phyloP scores from a whole-genome alignment of 139 green algal genomes.

The Desmodesmus armatus region DNA sequence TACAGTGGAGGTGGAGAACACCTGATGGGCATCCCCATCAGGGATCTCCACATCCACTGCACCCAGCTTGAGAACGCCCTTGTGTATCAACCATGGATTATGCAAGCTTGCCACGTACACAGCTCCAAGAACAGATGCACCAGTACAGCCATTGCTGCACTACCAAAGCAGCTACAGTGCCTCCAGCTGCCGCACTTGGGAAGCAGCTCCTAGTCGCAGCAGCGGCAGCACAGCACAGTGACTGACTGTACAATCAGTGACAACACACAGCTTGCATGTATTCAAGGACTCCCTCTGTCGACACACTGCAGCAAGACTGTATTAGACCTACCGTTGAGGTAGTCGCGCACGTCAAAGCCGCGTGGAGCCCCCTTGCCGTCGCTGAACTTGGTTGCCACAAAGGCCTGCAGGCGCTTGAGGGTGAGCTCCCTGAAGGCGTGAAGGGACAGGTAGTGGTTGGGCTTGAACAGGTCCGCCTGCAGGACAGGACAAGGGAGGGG shows the following conservation, averaged over 20 bases:
- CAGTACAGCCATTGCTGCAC: neutral
- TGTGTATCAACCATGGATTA: too few relatives aligned
- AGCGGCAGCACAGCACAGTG: neutral
- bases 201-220: neutral
- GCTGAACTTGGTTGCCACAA: constrained; percentile 69
- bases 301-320: neutral
- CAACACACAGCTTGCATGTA: neutral
- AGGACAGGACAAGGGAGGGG: too few relatives aligned
- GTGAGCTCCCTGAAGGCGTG: constrained; percentile 85
- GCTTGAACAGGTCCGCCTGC: constrained; percentile 82
- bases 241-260: neutral
- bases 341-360: constrained; percentile 75
- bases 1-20: too few relatives aligned
- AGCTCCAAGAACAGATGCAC: too few relatives aligned
- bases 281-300: neutral
- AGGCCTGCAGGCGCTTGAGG: constrained; percentile 74
- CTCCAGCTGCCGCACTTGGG: neutral
- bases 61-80: too few relatives aligned
- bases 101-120: too few relatives aligned
- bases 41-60: too few relatives aligned
- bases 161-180: neutral
- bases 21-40: too few relatives aligned
- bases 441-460: constrained; percentile 75
- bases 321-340: constrained; percentile 48
- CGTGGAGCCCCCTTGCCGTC: too few relatives aligned